phyloP scores from a whole-genome alignment of 2,329 filamentous ascomycete genomes.

The Escovopsis sp. region DNA sequence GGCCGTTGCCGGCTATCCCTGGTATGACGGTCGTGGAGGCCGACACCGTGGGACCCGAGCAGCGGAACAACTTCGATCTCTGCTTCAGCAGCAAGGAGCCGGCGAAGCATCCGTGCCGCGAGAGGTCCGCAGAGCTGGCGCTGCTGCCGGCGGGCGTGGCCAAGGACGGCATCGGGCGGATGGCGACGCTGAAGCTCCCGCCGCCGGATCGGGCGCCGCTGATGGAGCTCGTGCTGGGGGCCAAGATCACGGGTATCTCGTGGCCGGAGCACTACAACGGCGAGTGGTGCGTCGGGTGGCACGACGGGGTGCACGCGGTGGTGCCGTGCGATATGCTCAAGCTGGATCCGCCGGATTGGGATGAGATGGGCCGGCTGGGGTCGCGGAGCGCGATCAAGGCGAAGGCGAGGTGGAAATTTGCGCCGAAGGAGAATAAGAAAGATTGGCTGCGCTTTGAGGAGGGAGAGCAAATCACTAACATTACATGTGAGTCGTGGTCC shows the following conservation, averaged over 20 bases:
- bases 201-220: slow-evolving; percentile 29
- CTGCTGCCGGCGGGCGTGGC: slow-evolving; percentile 29
- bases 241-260: slow-evolving; percentile 32
- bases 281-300: slow-evolving; percentile 42
- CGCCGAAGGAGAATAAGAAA: slow-evolving; percentile 27
- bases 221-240: slow-evolving; percentile 32
- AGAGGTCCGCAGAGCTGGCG: slow-evolving; percentile 24
- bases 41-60: slow-evolving; percentile 21
- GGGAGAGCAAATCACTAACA: slow-evolving; percentile 52
- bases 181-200: slow-evolving; percentile 30
- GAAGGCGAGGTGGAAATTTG: slow-evolving; percentile 37
- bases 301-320: slow-evolving; percentile 35
- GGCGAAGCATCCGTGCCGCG: slow-evolving; percentile 24
- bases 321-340: slow-evolving; percentile 33
- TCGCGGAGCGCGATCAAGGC: slow-evolving; percentile 30
- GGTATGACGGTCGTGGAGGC: slow-evolving; percentile 34
- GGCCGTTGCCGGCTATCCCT: slow-evolving; percentile 32
- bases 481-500: slow-evolving; percentile 30
- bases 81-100: slow-evolving; percentile 27
- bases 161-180: slow-evolving; percentile 29
- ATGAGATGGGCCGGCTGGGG: slow-evolving; percentile 30
- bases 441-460: slow-evolving; percentile 48
- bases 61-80: slow-evolving; percentile 37
- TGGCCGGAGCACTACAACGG: slow-evolving; percentile 36
- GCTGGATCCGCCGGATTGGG: slow-evolving; percentile 29